phyloP scores from a whole-genome alignment of 2,329 filamentous ascomycete genomes.

The Gnomoniopsis sp. region DNA sequence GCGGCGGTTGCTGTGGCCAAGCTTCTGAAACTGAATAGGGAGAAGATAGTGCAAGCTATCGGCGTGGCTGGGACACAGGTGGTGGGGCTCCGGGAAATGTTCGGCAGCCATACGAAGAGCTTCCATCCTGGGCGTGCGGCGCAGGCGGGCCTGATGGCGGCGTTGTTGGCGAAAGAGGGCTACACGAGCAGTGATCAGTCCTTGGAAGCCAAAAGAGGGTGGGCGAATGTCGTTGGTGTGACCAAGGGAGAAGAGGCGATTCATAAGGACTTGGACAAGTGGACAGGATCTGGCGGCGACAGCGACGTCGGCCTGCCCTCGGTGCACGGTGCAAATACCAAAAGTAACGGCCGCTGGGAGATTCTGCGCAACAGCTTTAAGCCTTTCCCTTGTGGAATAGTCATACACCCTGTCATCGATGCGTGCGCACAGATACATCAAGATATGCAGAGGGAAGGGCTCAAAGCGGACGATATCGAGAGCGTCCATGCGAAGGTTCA shows the following conservation, averaged over 20 bases:
- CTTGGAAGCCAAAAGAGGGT: slow-evolving; percentile 50
- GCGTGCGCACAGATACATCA: slow-evolving; percentile 43
- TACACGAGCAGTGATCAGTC: slow-evolving; percentile 45
- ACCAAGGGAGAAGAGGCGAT: slow-evolving; percentile 34
- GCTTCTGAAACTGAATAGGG: slow-evolving; percentile 36
- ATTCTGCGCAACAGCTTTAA: slow-evolving; percentile 53
- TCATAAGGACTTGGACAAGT: slow-evolving; percentile 23
- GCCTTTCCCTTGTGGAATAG: slow-evolving; percentile 54
- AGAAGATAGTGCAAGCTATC: slow-evolving; percentile 45
- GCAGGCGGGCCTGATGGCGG: slow-evolving; percentile 44
- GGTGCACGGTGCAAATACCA: slow-evolving; percentile 13
- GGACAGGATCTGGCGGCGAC: slow-evolving; percentile 26
- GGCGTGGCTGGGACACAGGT: slow-evolving; percentile 52
- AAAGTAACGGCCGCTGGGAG: slow-evolving; percentile 41
- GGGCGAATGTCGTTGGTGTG: slow-evolving; percentile 48
- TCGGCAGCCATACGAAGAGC: slow-evolving; percentile 53
- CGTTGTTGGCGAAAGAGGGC: slow-evolving; percentile 38
- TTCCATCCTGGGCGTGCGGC: slow-evolving; percentile 53
- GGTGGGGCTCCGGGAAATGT: slow-evolving; percentile 50
- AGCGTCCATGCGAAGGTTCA: slow-evolving; percentile 43
- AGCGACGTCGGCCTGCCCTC: slow-evolving; percentile 1
- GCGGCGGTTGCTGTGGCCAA: slow-evolving; percentile 50
- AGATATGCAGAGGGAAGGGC: slow-evolving; percentile 26
- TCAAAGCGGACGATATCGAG: slow-evolving; percentile 31
- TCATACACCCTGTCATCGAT: slow-evolving; percentile 54